These are phyloP conservation scores for Jacaranda mimosifolia DNA, from an alignment of 257 asterid species.

Conservation along the genomic window DNA sequence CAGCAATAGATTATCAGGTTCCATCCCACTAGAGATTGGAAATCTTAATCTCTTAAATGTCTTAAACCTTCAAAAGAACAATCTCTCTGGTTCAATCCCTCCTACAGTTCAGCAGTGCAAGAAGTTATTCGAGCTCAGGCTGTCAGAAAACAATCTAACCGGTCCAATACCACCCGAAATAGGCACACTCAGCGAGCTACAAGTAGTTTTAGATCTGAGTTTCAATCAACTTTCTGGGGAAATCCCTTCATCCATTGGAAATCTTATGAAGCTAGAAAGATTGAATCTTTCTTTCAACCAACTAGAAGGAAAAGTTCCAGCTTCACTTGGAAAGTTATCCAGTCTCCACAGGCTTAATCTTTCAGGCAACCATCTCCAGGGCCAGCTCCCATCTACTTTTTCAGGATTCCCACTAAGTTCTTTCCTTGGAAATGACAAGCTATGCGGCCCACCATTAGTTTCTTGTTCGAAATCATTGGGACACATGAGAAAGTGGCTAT, in stretches of 20 bases:
- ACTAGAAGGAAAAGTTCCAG: slow-evolving; percentile 67
- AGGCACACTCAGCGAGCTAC: slow-evolving; percentile 75
- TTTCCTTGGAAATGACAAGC: slow-evolving; percentile 55
- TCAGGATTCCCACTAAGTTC: slow-evolving; percentile 67
- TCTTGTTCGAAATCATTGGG: slow-evolving; percentile 52
- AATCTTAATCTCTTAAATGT: slow-evolving; percentile 76
- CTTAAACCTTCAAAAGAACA: slow-evolving; percentile 72
- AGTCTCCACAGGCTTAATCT: slow-evolving; percentile 80
- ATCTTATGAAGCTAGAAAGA: slow-evolving; percentile 73
- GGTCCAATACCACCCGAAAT: slow-evolving; percentile 77
- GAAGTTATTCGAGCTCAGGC: slow-evolving; percentile 84
- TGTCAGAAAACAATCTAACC: slow-evolving; percentile 67
- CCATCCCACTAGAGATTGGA: slow-evolving; percentile 79
- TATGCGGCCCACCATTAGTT: slow-evolving; percentile 83
- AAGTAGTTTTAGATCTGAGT: slow-evolving; percentile 85
- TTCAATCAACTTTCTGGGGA: slow-evolving; percentile 67
- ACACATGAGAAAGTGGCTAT: slow-evolving; percentile 50
- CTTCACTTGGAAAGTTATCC: slow-evolving; percentile 65
- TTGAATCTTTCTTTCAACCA: slow-evolving; percentile 77
- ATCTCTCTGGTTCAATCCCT: slow-evolving; percentile 75
- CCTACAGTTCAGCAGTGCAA: slow-evolving; percentile 69
- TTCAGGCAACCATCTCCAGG: slow-evolving; percentile 69
- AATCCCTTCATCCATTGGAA: slow-evolving; percentile 77
- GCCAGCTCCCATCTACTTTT: slow-evolving; percentile 68
- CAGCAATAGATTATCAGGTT: slow-evolving; percentile 66